Evolutionary conservation across 441 rosid species (phyloP), one percentile per base, ranked within the genome.

Genomic region (Breynia disticha): DNA sequence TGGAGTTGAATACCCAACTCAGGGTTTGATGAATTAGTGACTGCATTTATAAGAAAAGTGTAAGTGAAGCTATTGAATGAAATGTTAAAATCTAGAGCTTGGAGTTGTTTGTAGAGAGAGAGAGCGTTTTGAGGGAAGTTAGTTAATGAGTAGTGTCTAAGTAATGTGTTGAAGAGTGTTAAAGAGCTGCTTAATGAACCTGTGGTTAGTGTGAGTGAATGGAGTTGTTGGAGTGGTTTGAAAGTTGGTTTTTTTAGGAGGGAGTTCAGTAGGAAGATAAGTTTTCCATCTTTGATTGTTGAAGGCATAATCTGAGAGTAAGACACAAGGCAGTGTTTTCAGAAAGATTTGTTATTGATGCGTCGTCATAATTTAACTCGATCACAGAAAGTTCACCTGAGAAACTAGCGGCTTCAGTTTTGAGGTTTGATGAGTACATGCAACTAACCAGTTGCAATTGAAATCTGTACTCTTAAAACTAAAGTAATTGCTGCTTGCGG

Each of bases 21-120:
- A 1, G 59, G 59, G 32, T 55, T 62, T 47, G 60, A 59, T 32
- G 79, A 61, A 60, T 64, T 72, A 24, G 78, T 73, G 61, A 76
- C 58, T 49, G 90, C 64, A 62, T 79, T 83, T n/a, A 82, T 48
- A 35, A 91, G 90, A 69, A 73, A 80, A 18, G 75, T 61, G 65
- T 77, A 86, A 15, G 96, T 79, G 61, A 78, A 82, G 67, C 86
- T 82, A 61, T 86, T 95, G 46, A 80, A 83, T 42, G 72, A 68
- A 61, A 71, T 60, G 54, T 54, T 41, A 54, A 46, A 59, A 46
- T 75, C 61, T 38, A 57, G 21, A 16, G 75, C 67, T 41, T 66
- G 88, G 62, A 74, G 69, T 63, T 85, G 81, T 21, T 57, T 64
- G 71, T 69, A 77, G 52, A 85, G 71, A 21, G 72, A 70, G 65